A percentile compares a stretch with the other conserved stretches of the same genome.
Conservation (phyloP, 169 alveolate genomes). For the Besnoitia besnoiti region DNA sequence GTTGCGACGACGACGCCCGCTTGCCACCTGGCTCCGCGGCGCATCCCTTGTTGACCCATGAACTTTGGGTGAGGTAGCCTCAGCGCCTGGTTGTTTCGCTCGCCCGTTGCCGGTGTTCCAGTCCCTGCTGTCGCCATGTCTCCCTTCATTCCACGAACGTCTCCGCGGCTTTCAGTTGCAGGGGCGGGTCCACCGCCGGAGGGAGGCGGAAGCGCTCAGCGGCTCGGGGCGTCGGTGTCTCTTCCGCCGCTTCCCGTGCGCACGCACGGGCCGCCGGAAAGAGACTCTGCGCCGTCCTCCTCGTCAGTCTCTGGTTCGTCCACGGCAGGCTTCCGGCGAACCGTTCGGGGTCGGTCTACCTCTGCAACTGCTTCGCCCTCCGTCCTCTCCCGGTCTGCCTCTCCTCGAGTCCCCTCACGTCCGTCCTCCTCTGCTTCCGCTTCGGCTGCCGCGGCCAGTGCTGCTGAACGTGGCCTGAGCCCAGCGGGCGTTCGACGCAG, state of each 20-base stretch:
- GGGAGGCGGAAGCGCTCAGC: too few relatives aligned
- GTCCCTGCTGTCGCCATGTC: background rate
- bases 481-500: conserved; percentile 7
- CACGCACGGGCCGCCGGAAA: background rate
- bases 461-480: too few relatives aligned
- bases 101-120: background rate
- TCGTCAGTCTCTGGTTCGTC: background rate
- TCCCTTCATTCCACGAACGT: background rate
- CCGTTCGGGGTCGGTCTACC: background rate
- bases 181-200: background rate
- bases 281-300: background rate
- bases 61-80: too few relatives aligned
- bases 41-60: too few relatives aligned
- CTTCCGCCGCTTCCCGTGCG: too few relatives aligned
- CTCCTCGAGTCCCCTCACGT: background rate
- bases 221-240: too few relatives aligned
- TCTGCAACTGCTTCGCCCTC: background rate
- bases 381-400: background rate
- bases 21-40: too few relatives aligned
- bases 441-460: background rate
- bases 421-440: background rate
- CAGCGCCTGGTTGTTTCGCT: too few relatives aligned
- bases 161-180: background rate
- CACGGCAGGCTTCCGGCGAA: background rate
- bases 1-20: too few relatives aligned